Conservation (phyloP, 192 early-diverging fungal genomes). For the Rhizophagus sp. region DNA sequence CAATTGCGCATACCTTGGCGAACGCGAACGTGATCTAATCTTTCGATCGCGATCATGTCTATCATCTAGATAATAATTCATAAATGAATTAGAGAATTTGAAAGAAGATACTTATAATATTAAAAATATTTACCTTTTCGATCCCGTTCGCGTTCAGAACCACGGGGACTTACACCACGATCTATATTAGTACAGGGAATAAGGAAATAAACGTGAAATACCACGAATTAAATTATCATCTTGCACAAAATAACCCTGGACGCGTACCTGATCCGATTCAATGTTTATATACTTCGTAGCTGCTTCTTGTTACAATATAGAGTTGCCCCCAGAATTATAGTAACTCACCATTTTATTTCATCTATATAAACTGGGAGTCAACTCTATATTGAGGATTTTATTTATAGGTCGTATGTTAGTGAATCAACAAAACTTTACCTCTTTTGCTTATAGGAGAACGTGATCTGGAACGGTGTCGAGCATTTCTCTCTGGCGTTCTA, state of each 20-base stretch:
- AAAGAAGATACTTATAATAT: not conserved
- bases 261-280: not conserved
- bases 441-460: not conserved
- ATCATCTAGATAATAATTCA: constrained; percentile 1
- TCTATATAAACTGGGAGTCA: not conserved
- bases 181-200: not conserved
- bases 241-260: not conserved
- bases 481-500: constrained; percentile 9
- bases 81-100: not conserved
- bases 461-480: not conserved
- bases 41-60: constrained; percentile 22
- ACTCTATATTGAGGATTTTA: not conserved
- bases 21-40: not conserved
- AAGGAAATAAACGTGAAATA: constrained; percentile 24
- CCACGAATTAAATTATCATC: constrained; percentile 14
- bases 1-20: not conserved
- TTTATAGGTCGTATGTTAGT: not conserved
- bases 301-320: not conserved
- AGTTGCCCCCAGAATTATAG: not conserved
- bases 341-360: not conserved
- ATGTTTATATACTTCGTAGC: not conserved
- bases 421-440: not conserved
- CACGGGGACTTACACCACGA: constrained; percentile 20
- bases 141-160: constrained; percentile 23
- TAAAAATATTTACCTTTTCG: constrained; percentile 5